Evolutionary conservation across 2,329 filamentous ascomycete genomes (phyloP).

Genomic region (Trichoderma semiorbis): DNA sequence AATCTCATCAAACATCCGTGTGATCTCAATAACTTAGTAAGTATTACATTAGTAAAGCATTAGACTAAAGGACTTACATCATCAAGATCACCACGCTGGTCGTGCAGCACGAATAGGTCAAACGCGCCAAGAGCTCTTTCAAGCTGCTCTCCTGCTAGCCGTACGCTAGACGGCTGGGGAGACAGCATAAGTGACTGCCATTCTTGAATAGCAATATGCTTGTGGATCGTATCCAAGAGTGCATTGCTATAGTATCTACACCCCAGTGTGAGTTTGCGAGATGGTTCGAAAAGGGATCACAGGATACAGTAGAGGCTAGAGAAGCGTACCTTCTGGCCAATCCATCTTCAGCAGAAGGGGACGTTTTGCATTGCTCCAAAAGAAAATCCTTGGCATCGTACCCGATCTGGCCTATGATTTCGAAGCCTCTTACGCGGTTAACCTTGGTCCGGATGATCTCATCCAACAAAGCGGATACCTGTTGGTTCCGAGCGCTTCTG

Average conservation of each 20-base stretch:
- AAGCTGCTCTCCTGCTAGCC: constrained; percentile 47
- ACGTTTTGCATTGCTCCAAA: constrained; percentile 58
- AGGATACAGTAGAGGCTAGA: background rate
- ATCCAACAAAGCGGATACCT: constrained; percentile 56
- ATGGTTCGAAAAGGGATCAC: background rate
- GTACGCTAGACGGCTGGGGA: constrained; percentile 20
- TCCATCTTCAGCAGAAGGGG: constrained; percentile 64
- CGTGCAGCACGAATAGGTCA: constrained; percentile 82
- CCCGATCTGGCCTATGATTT: constrained; percentile 67
- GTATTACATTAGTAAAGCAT: constrained; percentile 4
- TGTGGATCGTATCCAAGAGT: constrained; percentile 75
- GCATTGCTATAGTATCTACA: constrained; percentile 72
- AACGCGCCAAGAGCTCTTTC: constrained; percentile 78
- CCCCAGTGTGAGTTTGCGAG: background rate
- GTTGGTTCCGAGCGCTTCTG: constrained; percentile 51
- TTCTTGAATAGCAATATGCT: constrained; percentile 71
- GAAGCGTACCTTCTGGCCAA: constrained; percentile 62
- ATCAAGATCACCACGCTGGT: constrained; percentile 68
- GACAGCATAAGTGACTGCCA: constrained; percentile 54
- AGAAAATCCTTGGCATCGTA: constrained; percentile 89
- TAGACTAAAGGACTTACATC: constrained; percentile 49
- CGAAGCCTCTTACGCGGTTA: constrained; percentile 65
- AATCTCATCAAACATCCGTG: constrained; percentile 61
- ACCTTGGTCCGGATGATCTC: constrained; percentile 68
- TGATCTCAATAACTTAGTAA: constrained; percentile 45